Evolutionary conservation across 768 basidiomycete genomes (phyloP).

Genomic region (Mycena epipterygia): DNA sequence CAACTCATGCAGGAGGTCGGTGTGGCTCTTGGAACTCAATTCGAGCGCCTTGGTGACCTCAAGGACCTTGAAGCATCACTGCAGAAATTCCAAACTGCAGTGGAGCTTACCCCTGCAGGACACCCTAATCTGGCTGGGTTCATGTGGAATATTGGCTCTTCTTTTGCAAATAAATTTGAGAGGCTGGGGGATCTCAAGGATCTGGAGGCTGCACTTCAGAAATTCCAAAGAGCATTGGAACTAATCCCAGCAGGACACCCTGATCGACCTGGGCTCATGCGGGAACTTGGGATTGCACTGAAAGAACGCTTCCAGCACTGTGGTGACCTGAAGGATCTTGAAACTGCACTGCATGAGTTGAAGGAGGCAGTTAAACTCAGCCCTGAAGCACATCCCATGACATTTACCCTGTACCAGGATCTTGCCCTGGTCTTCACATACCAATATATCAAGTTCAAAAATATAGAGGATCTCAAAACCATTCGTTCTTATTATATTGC

Average conservation of each 20-base stretch:
- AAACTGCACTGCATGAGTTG: neutral
- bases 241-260: too few species aligned
- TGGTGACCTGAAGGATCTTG: neutral
- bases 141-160: neutral
- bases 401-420: neutral
- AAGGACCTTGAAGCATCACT: too few species aligned
- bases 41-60: neutral
- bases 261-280: too few species aligned
- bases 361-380: neutral
- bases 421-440: neutral
- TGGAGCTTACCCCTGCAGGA: too few species aligned
- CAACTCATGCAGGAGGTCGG: neutral
- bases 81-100: too few species aligned
- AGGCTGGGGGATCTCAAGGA: too few species aligned
- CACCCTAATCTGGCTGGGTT: too few species aligned
- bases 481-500: neutral
- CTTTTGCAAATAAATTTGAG: too few species aligned
- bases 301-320: neutral
- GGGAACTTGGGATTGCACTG: too few species aligned
- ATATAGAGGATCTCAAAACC: neutral
- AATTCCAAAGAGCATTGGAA: too few species aligned
- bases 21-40: too few species aligned
- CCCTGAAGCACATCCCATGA: neutral
- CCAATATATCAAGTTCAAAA: neutral
- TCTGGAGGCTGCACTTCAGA: too few species aligned